Percentiles rank a stretch among this genome's conserved stretches.
phyloP scores from a whole-genome alignment of 2,329 filamentous ascomycete species.

The Stenocarpella maydis region DNA sequence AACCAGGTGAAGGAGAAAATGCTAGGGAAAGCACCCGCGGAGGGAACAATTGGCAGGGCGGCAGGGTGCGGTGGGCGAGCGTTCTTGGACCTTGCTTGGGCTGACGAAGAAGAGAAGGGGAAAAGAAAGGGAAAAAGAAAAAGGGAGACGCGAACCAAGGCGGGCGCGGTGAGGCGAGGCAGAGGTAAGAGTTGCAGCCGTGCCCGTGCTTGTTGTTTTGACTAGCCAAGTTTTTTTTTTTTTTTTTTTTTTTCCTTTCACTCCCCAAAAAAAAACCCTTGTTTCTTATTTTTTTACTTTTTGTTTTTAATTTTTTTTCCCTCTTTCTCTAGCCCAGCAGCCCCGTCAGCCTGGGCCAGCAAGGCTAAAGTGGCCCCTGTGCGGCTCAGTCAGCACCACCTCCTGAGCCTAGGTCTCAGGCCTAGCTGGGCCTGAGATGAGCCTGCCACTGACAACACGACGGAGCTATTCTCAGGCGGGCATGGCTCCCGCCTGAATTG shows the following conservation, averaged over 20 bases:
- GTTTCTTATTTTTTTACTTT: background rate
- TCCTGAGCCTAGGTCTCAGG: background rate
- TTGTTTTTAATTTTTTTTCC: background rate
- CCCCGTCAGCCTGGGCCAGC: background rate
- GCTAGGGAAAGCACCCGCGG: constrained; percentile 33
- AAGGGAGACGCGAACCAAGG: background rate
- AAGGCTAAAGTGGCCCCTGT: background rate
- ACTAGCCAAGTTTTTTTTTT: constrained; percentile 16
- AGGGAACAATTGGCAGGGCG: constrained; percentile 35
- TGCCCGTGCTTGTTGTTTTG: constrained; percentile 33
- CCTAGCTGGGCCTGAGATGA: background rate
- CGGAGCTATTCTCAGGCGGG: background rate
- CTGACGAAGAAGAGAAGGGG: constrained; percentile 5
- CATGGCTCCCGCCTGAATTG: constrained; percentile 20
- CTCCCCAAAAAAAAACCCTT: background rate
- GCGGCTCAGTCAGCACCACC: constrained; percentile 8
- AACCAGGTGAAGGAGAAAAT: constrained; percentile 35
- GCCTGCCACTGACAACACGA: background rate
- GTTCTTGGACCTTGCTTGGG: constrained; percentile 33
- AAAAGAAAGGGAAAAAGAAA: background rate
- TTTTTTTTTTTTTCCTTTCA: too few relatives aligned
- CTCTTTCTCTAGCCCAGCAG: background rate
- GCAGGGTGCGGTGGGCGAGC: constrained; percentile 31
- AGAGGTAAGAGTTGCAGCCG: constrained; percentile 26
- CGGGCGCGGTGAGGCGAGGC: constrained; percentile 13